These are phyloP conservation scores for Penicillium parvum DNA, from an alignment of 495 filamentous ascomycete genomes.

Conservation along the genomic window DNA sequence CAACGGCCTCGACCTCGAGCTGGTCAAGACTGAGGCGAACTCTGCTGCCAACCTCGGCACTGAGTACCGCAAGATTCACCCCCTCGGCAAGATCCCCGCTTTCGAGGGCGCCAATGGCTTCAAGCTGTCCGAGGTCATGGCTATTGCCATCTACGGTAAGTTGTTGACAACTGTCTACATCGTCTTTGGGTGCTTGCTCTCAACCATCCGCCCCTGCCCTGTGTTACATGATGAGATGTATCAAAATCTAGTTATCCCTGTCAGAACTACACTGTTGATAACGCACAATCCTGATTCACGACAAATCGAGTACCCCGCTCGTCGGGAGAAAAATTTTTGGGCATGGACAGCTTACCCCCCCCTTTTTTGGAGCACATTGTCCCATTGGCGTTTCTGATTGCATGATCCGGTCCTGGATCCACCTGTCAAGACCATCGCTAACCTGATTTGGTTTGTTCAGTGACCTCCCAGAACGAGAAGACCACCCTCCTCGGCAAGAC, in stretches of 20 bases:
- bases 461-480: slow-evolving; percentile 99
- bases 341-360: slow-evolving; percentile 9
- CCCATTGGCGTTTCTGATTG: slow-evolving; percentile 17
- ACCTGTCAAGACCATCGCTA: slow-evolving; percentile 19
- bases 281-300: slow-evolving; percentile 55
- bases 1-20: slow-evolving; percentile 86
- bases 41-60: slow-evolving; percentile 39
- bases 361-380: slow-evolving; percentile 15
- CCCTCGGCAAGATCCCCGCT: slow-evolving; percentile 83
- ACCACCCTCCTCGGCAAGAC: slow-evolving; percentile 98
- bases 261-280: slow-evolving; percentile 90
- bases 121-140: slow-evolving; percentile 80
- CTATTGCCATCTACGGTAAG: slow-evolving; percentile 96
- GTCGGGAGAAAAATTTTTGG: slow-evolving; percentile 23
- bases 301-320: slow-evolving; percentile 33
- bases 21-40: slow-evolving; percentile 60
- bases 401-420: slow-evolving; percentile 10
- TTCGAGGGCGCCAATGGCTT: slow-evolving; percentile 94
- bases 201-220: slow-evolving; percentile 5
- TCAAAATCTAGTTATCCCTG: slow-evolving; percentile 95
- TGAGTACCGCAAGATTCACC: slow-evolving; percentile 82
- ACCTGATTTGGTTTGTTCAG: slow-evolving; percentile 46
- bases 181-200: neutral
- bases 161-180: slow-evolving; percentile 29
- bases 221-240: slow-evolving; percentile 70